Evolutionary conservation across 371 early-diverging fungal species (phyloP).

Genomic region (Sporodiniella umbellata): DNA sequence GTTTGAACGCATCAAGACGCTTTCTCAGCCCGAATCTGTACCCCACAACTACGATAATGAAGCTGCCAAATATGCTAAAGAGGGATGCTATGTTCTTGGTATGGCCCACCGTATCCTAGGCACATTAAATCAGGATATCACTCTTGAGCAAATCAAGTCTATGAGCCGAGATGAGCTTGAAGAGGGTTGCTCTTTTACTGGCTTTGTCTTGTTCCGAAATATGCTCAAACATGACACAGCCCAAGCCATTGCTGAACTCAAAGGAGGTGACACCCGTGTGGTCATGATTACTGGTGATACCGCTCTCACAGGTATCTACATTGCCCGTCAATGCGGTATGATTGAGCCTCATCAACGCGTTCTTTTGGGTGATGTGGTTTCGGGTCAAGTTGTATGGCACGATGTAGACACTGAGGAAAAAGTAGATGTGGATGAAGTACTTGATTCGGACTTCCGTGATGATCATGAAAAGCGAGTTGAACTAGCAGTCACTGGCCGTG

Average conservation of each 20-base stretch:
- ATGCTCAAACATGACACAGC: conserved; percentile 81
- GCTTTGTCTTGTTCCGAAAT: conserved; percentile 88
- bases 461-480: conserved; percentile 44
- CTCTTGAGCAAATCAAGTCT: conserved; percentile 36
- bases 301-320: conserved; percentile 82
- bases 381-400: conserved; percentile 44
- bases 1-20: conserved; percentile 67
- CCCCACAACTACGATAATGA: conserved; percentile 63
- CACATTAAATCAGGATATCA: conserved; percentile 32
- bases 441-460: conserved; percentile 27
- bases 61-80: conserved; percentile 61
- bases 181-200: conserved; percentile 56
- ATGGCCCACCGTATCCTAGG: conserved; percentile 62
- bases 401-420: conserved; percentile 47
- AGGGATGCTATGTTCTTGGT: conserved; percentile 83
- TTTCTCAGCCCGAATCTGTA: conserved; percentile 44
- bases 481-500: conserved; percentile 71
- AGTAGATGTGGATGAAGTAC: conserved; percentile 30
- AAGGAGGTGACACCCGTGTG: conserved; percentile 67
- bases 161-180: conserved; percentile 70
- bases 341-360: conserved; percentile 48
- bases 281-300: conserved; percentile 96
- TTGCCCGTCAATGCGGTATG: conserved; percentile 80
- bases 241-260: conserved; percentile 72
- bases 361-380: conserved; percentile 45